Base-by-base conservation (phyloP, 371 early-diverging fungal genomes). In the Umbelopsis sp. region DNA sequence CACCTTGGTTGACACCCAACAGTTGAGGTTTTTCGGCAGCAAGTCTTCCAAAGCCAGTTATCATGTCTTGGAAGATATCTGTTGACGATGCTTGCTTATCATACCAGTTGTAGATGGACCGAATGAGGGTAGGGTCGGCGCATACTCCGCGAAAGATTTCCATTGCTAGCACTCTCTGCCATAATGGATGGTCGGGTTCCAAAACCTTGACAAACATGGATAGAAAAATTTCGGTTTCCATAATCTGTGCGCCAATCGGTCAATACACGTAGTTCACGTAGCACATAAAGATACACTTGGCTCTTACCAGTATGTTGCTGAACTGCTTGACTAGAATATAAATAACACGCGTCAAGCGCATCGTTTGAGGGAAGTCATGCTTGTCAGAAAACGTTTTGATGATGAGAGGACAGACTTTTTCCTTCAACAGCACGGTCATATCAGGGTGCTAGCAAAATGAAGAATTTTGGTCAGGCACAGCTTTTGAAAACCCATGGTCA, bases 151-250 rank as follows among this genome's bases (percentile, higher is more conserved):
- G 86, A 70, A 94, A 90, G 16, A 91, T 84, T 76, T 99, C 99
- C 86, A 96, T 85, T 0, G 94, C 90, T 67, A 98, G 71, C 0
- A 96, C 94, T 18, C 95, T 84, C 50, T 96, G 92, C 95, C 96
- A 98, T n/a, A 86, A 67, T 12, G 91, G 92, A 50, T 86, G 83
- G 50, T 92, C 93, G 9, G 89, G 88, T 32, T 94, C 96, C 38
- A 95, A 70, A 16, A 94, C 85, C 72, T 94, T 92, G 44, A 91
- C 85, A 72, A 96, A 85, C 86, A 97, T 92, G 7, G 95, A 89
- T 52, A 98, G 74, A 67, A 97, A 96, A 37, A 97, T 93, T 74
- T 97, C 98, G 76, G 96, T 94, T 69, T 97, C 97, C 76, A 92
- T 93, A 10, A 83, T 71, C 92, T 92, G 72, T 22, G 50, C n/a